phyloP scores from a whole-genome alignment of 345 rosid species.

The Rhodomyrtus tomentosa region DNA sequence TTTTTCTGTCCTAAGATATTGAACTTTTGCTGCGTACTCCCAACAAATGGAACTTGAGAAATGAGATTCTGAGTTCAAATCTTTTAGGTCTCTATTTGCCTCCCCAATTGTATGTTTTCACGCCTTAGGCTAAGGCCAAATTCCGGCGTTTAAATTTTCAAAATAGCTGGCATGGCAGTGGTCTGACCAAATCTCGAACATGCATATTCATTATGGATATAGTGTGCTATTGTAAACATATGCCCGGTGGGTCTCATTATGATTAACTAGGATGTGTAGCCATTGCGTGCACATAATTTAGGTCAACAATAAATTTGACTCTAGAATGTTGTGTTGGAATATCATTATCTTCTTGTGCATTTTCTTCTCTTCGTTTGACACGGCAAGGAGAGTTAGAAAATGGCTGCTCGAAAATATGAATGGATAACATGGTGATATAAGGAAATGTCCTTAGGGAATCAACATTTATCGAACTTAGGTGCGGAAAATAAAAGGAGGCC shows the following conservation, averaged over 20 bases:
- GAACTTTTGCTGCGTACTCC: too few species aligned
- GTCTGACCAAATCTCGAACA: neutral
- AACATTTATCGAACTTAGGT: neutral
- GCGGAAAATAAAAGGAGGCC: neutral
- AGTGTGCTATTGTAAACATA: neutral
- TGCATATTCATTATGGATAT: neutral
- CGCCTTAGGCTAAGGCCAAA: too few species aligned
- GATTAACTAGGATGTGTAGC: neutral
- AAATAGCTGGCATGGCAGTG: too few species aligned
- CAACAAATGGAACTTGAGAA: too few species aligned
- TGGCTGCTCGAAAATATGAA: neutral
- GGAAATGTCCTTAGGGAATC: neutral
- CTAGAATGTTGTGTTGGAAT: neutral
- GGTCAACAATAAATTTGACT: neutral
- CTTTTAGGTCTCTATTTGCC: too few species aligned
- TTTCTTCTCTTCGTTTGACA: neutral
- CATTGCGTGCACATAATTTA: neutral
- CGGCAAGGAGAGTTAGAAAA: neutral
- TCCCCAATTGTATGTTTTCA: too few species aligned
- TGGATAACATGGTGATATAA: neutral
- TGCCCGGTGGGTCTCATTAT: neutral
- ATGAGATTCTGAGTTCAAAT: too few species aligned
- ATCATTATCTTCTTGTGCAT: neutral
- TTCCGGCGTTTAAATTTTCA: too few species aligned
- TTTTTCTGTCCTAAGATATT: too few species aligned